Base-by-base conservation (phyloP, 2,329 filamentous ascomycete genomes). In the Cadophora sp. region DNA sequence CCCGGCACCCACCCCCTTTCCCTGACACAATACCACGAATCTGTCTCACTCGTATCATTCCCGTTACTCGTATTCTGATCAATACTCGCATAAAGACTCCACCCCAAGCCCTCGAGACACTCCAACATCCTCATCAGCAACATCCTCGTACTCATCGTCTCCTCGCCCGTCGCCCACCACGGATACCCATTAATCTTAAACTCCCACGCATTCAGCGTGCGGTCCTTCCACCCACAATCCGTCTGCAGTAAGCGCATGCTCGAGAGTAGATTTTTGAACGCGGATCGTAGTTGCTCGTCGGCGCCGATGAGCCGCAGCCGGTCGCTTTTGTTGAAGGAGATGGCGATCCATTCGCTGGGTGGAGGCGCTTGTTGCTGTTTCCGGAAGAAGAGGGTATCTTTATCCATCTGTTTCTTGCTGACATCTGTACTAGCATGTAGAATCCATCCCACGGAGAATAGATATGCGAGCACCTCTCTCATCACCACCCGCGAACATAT, bases 21-120 rank as follows among this genome's bases (percentile, higher is more conserved):
- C 46, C 63, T 72, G 8, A 76, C 70, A 58, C 72, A 75, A 68
- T 72, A 74, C 74, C 74, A 76, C 55, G 65, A 72, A 60, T 76
- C 74, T 1, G 72, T 70, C 58, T 76, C 73, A 48, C 65, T 67
- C 8, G 59, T 62, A 71, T 72, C 8, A 55, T 74, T 31, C 50
- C 72, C 55, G 26, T 72, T 65, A 65, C 74, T 68, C n/a, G 67
- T 66, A 64, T 51, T 75, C 65, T 80, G 78, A 67, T 80, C 78
- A 31, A 82, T 73, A 67, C 79, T 79, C 1, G 79, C 78, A 73
- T 81, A 81, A 16, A 81, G 74, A 58, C 76, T 78, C 76, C 79
- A 81, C 1, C 80, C 80, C 61, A 79, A 74, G 4, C 70, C 71
- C 67, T 81, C 80, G 29, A 81, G 70, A 16, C 68, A 69, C 56